phyloP scores from a whole-genome alignment of 2,329 filamentous ascomycete genomes.

The Nectriaceae sp. region DNA sequence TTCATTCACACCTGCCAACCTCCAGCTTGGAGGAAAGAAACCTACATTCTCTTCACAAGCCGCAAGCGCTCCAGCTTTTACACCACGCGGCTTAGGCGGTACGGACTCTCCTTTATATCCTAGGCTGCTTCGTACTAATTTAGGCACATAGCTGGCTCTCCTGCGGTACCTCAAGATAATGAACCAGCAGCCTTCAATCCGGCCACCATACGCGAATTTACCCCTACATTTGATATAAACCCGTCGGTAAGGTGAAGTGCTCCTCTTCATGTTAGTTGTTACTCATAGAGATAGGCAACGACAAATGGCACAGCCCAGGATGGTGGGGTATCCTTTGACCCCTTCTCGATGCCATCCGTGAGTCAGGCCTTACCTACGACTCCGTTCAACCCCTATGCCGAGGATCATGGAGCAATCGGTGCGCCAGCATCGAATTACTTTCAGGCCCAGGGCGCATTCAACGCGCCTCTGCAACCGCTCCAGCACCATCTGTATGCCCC shows the following conservation, averaged over 20 bases:
- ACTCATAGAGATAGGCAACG: conserved; percentile 30
- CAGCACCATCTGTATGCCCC: conserved; percentile 95
- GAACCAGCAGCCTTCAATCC: conserved; percentile 56
- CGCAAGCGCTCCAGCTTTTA: conserved; percentile 86
- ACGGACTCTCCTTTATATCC: conserved; percentile 17
- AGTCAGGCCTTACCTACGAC: conserved; percentile 52
- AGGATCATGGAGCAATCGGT: conserved; percentile 66
- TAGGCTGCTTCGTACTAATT: conserved; percentile 2
- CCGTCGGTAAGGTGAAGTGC: conserved; percentile 42
- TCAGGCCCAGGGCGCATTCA: conserved; percentile 55
- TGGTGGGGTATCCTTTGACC: conserved; percentile 52
- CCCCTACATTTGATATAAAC: conserved; percentile 57
- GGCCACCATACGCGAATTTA: conserved; percentile 60
- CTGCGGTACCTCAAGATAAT: conserved; percentile 43
- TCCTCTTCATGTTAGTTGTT: background rate
- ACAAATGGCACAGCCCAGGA: conserved; percentile 54
- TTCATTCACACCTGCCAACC: conserved; percentile 77
- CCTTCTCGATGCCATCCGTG: conserved; percentile 63
- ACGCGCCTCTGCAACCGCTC: conserved; percentile 62
- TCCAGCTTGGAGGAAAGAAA: conserved; percentile 60
- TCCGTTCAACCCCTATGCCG: conserved; percentile 75
- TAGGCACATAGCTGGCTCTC: conserved; percentile 33
- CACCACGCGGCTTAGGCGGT: conserved; percentile 63
- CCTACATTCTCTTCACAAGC: conserved; percentile 85
- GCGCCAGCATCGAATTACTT: conserved; percentile 66